A percentile compares a stretch with the other conserved stretches of the same genome.
These are phyloP conservation scores for Salix caprea DNA, from an alignment of 345 rosid species.

Conservation along the genomic window DNA sequence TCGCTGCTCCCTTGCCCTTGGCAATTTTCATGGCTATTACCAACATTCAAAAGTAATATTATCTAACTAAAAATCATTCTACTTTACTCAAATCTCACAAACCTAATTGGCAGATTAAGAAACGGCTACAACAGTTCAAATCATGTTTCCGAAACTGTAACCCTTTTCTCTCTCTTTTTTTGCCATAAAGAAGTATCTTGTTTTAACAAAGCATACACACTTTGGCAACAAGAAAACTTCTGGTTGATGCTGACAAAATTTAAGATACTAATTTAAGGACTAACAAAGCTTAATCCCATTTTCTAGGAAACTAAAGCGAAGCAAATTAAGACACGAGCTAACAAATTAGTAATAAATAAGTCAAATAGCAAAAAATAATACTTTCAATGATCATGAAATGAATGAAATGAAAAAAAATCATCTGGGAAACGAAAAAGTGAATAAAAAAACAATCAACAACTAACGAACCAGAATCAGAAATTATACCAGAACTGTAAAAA, in stretches of 20 bases:
- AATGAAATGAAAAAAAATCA: not conserved
- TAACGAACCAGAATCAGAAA: not conserved
- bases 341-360: not conserved
- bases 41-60: not conserved
- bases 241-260: not conserved
- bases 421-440: not conserved
- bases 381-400: not conserved
- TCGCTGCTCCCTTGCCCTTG: conserved; percentile 35
- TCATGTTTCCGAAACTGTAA: not conserved
- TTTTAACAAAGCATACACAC: not conserved
- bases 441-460: not conserved
- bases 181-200: not conserved
- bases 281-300: not conserved
- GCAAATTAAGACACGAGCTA: not conserved
- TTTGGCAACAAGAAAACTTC: not conserved
- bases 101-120: not conserved
- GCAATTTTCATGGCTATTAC: conserved; percentile 37
- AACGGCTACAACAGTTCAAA: not conserved
- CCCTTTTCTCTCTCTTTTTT: not conserved
- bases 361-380: not conserved
- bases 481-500: not conserved
- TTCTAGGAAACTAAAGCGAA: not conserved
- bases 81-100: not conserved
- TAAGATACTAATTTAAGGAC: not conserved
- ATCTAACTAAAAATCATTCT: not conserved